Percentiles rank a stretch among this genome's conserved stretches.
Evolutionary conservation across 257 asterid species (phyloP).

Genomic region (Solanum tarijense): DNA sequence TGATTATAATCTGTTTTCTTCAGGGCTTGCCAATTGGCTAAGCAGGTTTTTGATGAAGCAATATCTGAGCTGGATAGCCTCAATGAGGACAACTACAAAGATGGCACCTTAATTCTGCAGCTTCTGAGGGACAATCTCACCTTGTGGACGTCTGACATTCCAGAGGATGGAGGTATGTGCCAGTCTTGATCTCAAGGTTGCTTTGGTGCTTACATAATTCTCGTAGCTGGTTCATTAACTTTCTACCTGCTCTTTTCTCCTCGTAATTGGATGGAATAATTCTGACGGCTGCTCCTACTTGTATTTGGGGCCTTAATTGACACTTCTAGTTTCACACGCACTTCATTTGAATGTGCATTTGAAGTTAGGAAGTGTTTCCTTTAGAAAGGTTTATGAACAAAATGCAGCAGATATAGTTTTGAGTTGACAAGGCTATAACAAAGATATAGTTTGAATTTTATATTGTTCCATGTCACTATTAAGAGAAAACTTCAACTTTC

Average conservation of each 20-base stretch:
- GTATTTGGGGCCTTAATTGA: not conserved
- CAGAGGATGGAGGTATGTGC: conserved; percentile 1
- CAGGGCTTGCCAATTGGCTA: conserved; percentile 8
- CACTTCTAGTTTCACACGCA: not conserved
- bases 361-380: not conserved
- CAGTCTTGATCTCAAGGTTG: not conserved
- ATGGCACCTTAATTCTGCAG: conserved; percentile 8
- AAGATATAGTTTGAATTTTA: not conserved
- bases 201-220: not conserved
- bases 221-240: not conserved
- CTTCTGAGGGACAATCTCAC: conserved; percentile 9
- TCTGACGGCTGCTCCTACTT: not conserved
- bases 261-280: not conserved
- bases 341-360: not conserved
- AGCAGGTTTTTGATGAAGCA: conserved; percentile 10
- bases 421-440: not conserved
- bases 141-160: conserved; percentile 7
- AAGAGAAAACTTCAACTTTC: not conserved
- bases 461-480: not conserved
- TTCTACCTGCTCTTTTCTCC: not conserved
- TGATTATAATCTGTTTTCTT: not conserved
- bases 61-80: conserved; percentile 5
- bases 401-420: not conserved
- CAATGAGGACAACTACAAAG: conserved; percentile 6
- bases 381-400: not conserved